These are phyloP conservation scores for Xylaria scruposa DNA, from an alignment of 495 filamentous ascomycete species.

Conservation along the genomic window DNA sequence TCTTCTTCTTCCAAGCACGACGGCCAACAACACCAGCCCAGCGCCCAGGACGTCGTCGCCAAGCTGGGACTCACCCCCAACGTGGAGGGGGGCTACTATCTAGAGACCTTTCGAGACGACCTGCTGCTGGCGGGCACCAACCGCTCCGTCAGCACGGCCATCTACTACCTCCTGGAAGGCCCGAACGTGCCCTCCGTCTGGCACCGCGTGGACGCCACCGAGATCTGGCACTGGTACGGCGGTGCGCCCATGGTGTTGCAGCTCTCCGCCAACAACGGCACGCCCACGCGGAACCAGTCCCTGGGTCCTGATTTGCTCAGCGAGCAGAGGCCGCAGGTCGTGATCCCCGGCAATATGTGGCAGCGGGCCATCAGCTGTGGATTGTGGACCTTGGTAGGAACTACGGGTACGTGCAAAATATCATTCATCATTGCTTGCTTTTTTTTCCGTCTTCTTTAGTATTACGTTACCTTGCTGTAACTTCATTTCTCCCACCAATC, in stretches of 20 bases:
- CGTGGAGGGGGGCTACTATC: conserved; percentile 54
- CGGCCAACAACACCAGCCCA: conserved; percentile 14
- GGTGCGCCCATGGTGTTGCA: conserved; percentile 53
- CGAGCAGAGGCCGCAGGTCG: conserved; percentile 51
- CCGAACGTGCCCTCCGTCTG: conserved; percentile 46
- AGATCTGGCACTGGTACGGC: conserved; percentile 60
- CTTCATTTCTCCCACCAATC: background rate
- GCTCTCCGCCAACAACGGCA: conserved; percentile 39
- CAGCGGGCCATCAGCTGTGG: conserved; percentile 51
- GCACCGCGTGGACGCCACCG: conserved; percentile 56
- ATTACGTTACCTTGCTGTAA: background rate
- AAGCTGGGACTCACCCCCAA: conserved; percentile 50
- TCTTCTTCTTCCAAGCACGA: no score
- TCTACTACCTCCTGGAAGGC: conserved; percentile 59
- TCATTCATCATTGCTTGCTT: background rate
- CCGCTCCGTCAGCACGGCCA: conserved; percentile 55
- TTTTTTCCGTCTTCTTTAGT: background rate
- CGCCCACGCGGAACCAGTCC: conserved; percentile 53
- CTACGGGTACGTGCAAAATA: conserved; percentile 42
- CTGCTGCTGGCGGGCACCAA: conserved; percentile 30
- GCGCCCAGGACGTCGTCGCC: conserved; percentile 47
- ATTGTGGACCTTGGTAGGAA: conserved; percentile 56
- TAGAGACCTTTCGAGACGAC: conserved; percentile 53
- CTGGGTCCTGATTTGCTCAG: conserved; percentile 55
- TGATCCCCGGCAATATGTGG: conserved; percentile 48